Evolutionary conservation across 1,284 basidiomycete genomes (phyloP).

Genomic region (Austroboletus rostrupii): DNA sequence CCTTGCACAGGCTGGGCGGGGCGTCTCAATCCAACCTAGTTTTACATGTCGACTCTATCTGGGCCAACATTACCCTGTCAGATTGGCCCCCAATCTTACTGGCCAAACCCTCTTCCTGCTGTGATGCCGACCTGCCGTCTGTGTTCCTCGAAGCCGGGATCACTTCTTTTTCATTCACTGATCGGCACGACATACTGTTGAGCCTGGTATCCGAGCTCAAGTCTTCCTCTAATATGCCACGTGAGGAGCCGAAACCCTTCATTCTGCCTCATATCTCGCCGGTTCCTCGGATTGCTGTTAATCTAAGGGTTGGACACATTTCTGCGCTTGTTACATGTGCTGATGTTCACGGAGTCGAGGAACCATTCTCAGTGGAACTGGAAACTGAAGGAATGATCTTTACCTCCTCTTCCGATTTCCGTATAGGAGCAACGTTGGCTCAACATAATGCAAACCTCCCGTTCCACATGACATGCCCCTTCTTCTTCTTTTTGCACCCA

Average conservation of each 20-base stretch:
- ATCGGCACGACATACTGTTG: constrained; percentile 49
- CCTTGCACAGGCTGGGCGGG: constrained; percentile 25
- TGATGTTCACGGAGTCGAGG: constrained; percentile 30
- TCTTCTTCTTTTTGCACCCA: constrained; percentile 39
- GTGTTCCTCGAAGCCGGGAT: constrained; percentile 49
- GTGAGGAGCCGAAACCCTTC: constrained; percentile 15
- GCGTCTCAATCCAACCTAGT: constrained; percentile 33
- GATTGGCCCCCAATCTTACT: constrained; percentile 51
- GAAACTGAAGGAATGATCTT: constrained; percentile 45
- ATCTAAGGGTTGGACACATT: constrained; percentile 46
- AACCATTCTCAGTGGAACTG: constrained; percentile 49
- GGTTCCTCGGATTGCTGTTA: constrained; percentile 51
- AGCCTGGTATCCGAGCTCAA: constrained; percentile 29
- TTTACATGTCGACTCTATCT: constrained; percentile 40
- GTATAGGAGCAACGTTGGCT: constrained; percentile 21
- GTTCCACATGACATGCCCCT: constrained; percentile 36
- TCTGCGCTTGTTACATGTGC: constrained; percentile 47
- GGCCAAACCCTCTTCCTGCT: constrained; percentile 35
- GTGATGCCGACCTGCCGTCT: constrained; percentile 53
- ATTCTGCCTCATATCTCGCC: constrained; percentile 34
- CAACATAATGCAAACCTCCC: constrained; percentile 27
- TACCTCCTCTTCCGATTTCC: constrained; percentile 34
- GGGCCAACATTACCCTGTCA: constrained; percentile 44
- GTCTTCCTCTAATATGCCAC: constrained; percentile 18
- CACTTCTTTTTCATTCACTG: constrained; percentile 45